Base-by-base conservation (phyloP, 2,329 filamentous ascomycete species). In the Fusarium virguliforme region DNA sequence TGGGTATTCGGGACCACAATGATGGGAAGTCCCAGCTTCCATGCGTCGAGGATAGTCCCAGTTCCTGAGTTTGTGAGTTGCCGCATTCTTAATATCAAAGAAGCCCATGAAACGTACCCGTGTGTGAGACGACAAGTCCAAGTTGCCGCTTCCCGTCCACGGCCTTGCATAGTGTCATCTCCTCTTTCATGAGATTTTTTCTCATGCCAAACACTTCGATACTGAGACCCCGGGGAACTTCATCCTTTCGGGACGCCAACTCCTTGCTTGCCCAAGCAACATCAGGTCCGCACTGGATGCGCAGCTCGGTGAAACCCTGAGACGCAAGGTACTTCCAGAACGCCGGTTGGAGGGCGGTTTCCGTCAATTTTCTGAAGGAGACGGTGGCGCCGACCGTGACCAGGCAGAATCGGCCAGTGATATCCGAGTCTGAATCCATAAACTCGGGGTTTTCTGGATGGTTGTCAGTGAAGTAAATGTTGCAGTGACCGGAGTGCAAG, bases 361-460 rank as follows among this genome's bases (percentile, higher is more conserved):
- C 82, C 62, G 97, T 87, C 3, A 99, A 88, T 7, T 85, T 81
- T 58, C 87, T 85, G 81, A 99, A 99, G 22, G 92, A 89, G 15
- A 95, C 94, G 0, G 95, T 99, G 6, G 96, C 95, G 62, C 96
- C 96, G 32, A 97, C 92, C 0, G 96, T 98, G 61, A 98, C 91
- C 72, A 99, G 93, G 79, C 93, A 96, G 59, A 83, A 78, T 35
- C 80, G 78, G 28, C 78, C 64, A 18, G 74, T 55, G 8, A 13
- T 12, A 35, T 26, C 24, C 6, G 37, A 50, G 1, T 34, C 35
- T 38, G 63, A 48, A 8, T 34, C 48, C 62, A 77, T 72, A n/a
- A 9, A 24, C 57, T 24, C 7, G 34, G 13, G 18, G 12, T 55
- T 40, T 32, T 57, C 15, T 43, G 22, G 26, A 22, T 60, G n/a